Base-by-base conservation (phyloP, 2,329 filamentous ascomycete genomes). In the Zymoseptoria brevis region DNA sequence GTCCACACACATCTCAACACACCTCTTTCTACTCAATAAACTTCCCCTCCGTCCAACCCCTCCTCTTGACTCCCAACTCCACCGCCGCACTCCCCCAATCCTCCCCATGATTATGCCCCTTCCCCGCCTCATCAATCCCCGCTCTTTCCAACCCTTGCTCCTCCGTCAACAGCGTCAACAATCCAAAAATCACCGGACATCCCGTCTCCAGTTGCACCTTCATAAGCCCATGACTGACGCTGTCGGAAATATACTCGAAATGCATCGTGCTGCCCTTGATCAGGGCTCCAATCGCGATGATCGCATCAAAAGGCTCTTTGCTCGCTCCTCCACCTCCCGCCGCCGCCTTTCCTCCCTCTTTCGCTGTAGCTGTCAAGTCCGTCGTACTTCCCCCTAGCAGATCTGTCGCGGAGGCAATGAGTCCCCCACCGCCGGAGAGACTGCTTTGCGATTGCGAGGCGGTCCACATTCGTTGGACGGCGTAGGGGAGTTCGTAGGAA, bases 251-350 rank as follows among this genome's bases (percentile, higher is more conserved):
- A 78, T 99, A 97, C 77, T 99, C 94, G 71, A 99, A 99, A 77
- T 99, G 94, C 91, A 96, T 96, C 6, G 94, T 97, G 77, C 96
- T 89, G 74, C 94, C 94, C 80, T 99, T 99, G 79, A 99, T 96
- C 62, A 99, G 84, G 58, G 96, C 92, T 58, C 94, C 94, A 67
- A 99, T 89, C 56, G 94, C 91, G 66, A 99, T 92, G 64, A 99
- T 86, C 63, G 94, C 94, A 72, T 97, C 93, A 70, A 97, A 97
- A 19, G 90, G 84, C 54, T 58, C 80, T 77, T 59, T 82, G 48
- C 69, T 73, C 51, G 64, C 63, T 30, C 53, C 75, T 68, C 58
- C 60, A 45, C 21, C 53, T 53, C 19, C 59, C 49, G 41, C 50
- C 53, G 35, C 56, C 50, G 30, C 22, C 53, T 51, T 30, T 55